Evolutionary conservation across 495 filamentous ascomycete genomes (phyloP), one percentile per base, ranked within the genome.

Genomic region (Bombardia bombarda): DNA sequence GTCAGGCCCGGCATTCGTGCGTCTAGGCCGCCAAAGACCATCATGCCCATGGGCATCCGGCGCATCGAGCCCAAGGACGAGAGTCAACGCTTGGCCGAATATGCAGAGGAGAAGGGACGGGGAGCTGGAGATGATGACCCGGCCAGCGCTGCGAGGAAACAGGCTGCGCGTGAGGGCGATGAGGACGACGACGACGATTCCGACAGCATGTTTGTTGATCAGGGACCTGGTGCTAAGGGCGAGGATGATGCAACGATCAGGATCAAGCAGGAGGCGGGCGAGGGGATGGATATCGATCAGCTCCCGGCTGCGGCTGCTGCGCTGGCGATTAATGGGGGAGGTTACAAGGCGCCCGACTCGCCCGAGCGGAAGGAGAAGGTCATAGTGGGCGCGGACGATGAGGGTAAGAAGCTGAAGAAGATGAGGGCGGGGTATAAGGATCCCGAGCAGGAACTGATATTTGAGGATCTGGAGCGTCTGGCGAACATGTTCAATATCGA

Each of bases 1-100:
- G 50, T 54, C 18, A 26, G 25, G 9, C 38, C 17, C 45, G 48
- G 45, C 40, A 18, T 37, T 41, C 19, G 21, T 49, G 31, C 37
- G 56, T 37, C 40, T 45, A 23, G 12, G 35, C 42, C 23, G 49
- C 51, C 43, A 52, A 50, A 45, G 37, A 36, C 56, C 14, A 42
- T 51, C 7, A 54, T 63, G 56, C 51, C 55, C 38, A 62, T 83
- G 41, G 74, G 78, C 21, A 60, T 83, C 33, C 43, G 62, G 25
- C 62, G 80, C 23, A 58, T 67, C 16, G 66, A 71, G 46, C 77
- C 80, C 51, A 68, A 74, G 46, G 72, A 77, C 1, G 65, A 70
- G 16, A 60, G 62, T 17, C 50, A 73, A 2, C 63, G 69, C 21
- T 65, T 79, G 45, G 73, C 77, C 32, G 75, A 71, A 0, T 68